phyloP scores from a whole-genome alignment of 306 rosid genomes.

The Rubus idaeus region DNA sequence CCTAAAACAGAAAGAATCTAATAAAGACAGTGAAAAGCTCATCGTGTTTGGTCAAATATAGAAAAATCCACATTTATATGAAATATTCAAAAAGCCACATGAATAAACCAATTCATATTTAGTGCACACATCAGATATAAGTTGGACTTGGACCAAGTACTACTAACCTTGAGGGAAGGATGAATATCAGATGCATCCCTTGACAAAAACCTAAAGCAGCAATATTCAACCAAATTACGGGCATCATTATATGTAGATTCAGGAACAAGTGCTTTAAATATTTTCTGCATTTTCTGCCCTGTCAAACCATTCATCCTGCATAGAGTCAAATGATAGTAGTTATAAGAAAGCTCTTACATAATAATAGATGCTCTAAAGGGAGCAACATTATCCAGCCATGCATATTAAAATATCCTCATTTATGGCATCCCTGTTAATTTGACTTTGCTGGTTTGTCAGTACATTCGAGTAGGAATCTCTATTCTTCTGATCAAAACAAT shows the following conservation, averaged over 20 bases:
- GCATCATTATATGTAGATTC: conserved; percentile 63
- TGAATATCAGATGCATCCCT: conserved; percentile 78
- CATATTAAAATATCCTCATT: background rate
- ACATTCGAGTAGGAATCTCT: background rate
- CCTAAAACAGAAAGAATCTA: background rate
- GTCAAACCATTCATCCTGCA: conserved; percentile 99
- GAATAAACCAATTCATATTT: background rate
- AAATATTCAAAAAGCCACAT: background rate
- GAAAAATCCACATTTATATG: background rate
- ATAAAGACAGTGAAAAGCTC: background rate
- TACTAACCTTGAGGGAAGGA: conserved; percentile 81
- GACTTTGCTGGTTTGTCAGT: background rate
- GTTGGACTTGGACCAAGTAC: background rate
- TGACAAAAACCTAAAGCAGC: conserved; percentile 97
- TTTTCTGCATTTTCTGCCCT: conserved; percentile 84
- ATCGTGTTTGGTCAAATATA: background rate
- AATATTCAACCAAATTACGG: conserved; percentile 89
- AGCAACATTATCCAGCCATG: conserved; percentile 1
- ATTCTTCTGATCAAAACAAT: background rate
- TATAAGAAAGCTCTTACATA: conserved; percentile 26
- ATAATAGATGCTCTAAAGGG: conserved; percentile 3
- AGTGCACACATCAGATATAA: background rate
- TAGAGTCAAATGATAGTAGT: conserved; percentile 50
- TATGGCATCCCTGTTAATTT: background rate
- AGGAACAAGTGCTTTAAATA: conserved; percentile 81